Base-by-base conservation (phyloP, 1,284 basidiomycete species). In the Pseudozyma tsukubaensis region DNA sequence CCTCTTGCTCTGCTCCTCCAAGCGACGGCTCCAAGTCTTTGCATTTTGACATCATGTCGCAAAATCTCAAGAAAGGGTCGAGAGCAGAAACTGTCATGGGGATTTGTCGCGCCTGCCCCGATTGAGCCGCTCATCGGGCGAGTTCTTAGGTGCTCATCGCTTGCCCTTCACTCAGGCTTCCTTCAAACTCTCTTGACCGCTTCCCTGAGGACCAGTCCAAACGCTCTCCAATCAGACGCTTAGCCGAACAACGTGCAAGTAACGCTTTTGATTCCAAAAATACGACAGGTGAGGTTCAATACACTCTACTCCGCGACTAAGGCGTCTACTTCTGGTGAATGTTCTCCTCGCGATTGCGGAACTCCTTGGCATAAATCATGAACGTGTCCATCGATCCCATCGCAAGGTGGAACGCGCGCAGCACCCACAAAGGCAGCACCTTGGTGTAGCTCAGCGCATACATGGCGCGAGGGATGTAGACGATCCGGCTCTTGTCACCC, bases 361-460 rank as follows among this genome's bases (percentile, higher is more conserved):
- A 56, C 48, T 70, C 55, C 44, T 65, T 73, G 12, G 70, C 65
- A 42, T 67, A 77, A 8, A 50, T 49, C 51, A 74, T 24, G 35
- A 77, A 77, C 29, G 70, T 70, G 16, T 71, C 71, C 34, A 60
- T 51, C 3, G 66, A 42, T 1, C 74, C 74, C 24, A 60, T n/a
- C 12, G 42, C 40, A 12, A 50, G 45, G 12, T 48, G 51, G 1
- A 62, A 4, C 10, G 39, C 13, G 6, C 71, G 35, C 18, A 71
- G 1, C 36, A 63, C 8, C 74, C 74, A 77, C 5, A 50, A 57
- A 12, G 74, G 74, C 13, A 74, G 42, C 35, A 64, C 44, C 52
- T 68, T 60, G 49, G 49, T 59, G 37, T 64, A 63, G 48, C 60
- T 60, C 48, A 79, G n/a, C n/a, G 56, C 55, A 36, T 78, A 70